Base-by-base conservation (phyloP, 2,329 filamentous ascomycete species). In the Exophiala sp. region DNA sequence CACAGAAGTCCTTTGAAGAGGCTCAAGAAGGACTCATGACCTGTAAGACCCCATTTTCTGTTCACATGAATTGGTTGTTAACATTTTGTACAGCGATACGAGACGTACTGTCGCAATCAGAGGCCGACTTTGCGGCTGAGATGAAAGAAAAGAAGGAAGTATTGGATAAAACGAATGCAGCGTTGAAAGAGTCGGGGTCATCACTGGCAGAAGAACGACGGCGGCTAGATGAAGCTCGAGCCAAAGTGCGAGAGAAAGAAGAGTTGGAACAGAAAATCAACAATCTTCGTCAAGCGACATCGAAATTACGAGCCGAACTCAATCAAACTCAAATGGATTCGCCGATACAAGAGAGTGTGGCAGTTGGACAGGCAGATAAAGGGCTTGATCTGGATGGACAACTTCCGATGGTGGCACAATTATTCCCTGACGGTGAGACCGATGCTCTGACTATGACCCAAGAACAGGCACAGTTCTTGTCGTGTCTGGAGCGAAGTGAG, bases 111-210 rank as follows among this genome's bases (percentile, higher is more conserved):
- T 84, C 83, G 40, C 85, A 91, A 62, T 88, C 91, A 4, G 85
- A 91, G 46, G 80, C 84, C 40, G 84, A 89, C 41, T 92, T 96
- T 68, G 86, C 89, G 52, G 78, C 84, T 45, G 89, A 92, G 68
- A 83, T 96, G 59, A 87, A 86, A 63, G 79, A 86, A 41, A 96
- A 96, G 68, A 91, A 96, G 72, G 80, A 86, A 46, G 81, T 85
- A 29, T 86, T 97, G 50, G 91, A 96, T 66, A 79, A 84, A 12
- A 84, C 95, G 34, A 92, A 96, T 70, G 77, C 82, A 39, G 85
- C 87, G 21, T 85, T 99, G 47, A 87, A 90, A 45, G 86, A 89
- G 52, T 86, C 89, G 1, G 94, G 91, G 1, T 81, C 86, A 16
- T 83, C 88, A 57, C 82, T 96, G 32, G 85, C 87, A 61, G 87